Base-by-base conservation (phyloP, 768 basidiomycete species). In the Suillus variegatus region DNA sequence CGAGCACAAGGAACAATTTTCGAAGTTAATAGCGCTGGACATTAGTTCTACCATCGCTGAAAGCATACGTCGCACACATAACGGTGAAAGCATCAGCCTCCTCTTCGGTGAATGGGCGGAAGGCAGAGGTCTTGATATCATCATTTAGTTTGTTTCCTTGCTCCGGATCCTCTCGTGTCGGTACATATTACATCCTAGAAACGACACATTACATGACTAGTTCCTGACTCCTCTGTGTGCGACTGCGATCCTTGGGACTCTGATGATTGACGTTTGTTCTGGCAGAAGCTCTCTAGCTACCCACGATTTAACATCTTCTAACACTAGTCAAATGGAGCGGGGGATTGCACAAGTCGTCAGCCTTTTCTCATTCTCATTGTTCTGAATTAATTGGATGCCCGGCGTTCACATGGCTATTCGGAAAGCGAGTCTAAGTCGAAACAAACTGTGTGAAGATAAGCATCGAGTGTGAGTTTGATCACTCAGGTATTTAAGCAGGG, bases 51-150 rank as follows among this genome's bases (percentile, higher is more conserved):
- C 93, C 44, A 89, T 99, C 69, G 93, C 97, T 6, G 97, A 99
- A 82, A 95, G 93, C 69, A 97, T 99, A 63, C 89, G 97, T 49
- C 84, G 97, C 66, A 95, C 93, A 4, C 94, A 96, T 76, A 96
- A 96, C 67, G 94, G 95, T 64, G 94, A 96, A 79, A 94, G 93
- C 67, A 95, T 96, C 72, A 93, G 92, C 68, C 75, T 95, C 43
- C 80, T 96, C 13, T 95, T 96, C 69, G 92, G 91, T 47, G 93
- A 94, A 71, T 93, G 90, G 88, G 82, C 88, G 32, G 88, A 89
- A 60, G 74, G 69, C 18, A 72, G 70, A 55, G 70, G 74, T 54
- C 65, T 77, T 62, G 78, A 79, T 58, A 63, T 75, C 20, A 68
- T 68, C 51, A 36, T 56, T n/a, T 76, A 76, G 65, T 61, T 38